These are phyloP conservation scores for Aspergillus saccharolyticus DNA, from an alignment of 495 filamentous ascomycete species.

Conservation along the genomic window DNA sequence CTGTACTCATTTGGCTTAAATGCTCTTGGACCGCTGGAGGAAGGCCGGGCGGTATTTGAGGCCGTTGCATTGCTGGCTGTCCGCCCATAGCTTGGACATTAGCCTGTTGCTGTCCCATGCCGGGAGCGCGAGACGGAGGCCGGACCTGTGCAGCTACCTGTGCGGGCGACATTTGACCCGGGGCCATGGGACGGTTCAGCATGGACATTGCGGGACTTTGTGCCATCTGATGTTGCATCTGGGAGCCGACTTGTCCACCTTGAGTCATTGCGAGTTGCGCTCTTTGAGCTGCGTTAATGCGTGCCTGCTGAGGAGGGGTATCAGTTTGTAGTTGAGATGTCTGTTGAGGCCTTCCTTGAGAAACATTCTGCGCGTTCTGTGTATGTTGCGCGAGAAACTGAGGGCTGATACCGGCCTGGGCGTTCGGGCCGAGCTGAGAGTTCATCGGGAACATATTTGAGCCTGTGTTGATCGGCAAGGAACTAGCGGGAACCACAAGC, in stretches of 20 bases:
- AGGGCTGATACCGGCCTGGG: conserved; percentile 38
- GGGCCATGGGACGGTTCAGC: conserved; percentile 54
- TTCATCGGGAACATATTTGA: conserved; percentile 36
- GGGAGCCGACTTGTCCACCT: conserved; percentile 29
- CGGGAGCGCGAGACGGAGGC: conserved; percentile 34
- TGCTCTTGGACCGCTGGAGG: conserved; percentile 35
- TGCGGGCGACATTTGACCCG: conserved; percentile 41
- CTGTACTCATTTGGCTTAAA: conserved; percentile 28
- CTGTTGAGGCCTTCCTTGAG: conserved; percentile 39
- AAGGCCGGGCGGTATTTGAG: conserved; percentile 31
- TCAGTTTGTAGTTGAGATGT: conserved; percentile 34
- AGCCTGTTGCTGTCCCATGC: conserved; percentile 29
- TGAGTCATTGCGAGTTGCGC: conserved; percentile 46
- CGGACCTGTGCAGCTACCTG: conserved; percentile 35
- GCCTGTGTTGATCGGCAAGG: conserved; percentile 41
- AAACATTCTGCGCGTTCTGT: conserved; percentile 31
- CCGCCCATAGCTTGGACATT: conserved; percentile 22
- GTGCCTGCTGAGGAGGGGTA: conserved; percentile 38
- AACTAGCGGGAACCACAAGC: conserved; percentile 61
- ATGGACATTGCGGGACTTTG: conserved; percentile 55
- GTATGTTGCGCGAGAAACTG: conserved; percentile 41
- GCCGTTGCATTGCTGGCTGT: conserved; percentile 33
- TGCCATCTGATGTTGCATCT: conserved; percentile 36
- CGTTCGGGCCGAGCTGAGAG: conserved; percentile 32
- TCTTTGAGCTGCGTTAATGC: conserved; percentile 43